Base-by-base conservation (phyloP, 2,329 filamentous ascomycete genomes). In the Hypoxylon sp. region DNA sequence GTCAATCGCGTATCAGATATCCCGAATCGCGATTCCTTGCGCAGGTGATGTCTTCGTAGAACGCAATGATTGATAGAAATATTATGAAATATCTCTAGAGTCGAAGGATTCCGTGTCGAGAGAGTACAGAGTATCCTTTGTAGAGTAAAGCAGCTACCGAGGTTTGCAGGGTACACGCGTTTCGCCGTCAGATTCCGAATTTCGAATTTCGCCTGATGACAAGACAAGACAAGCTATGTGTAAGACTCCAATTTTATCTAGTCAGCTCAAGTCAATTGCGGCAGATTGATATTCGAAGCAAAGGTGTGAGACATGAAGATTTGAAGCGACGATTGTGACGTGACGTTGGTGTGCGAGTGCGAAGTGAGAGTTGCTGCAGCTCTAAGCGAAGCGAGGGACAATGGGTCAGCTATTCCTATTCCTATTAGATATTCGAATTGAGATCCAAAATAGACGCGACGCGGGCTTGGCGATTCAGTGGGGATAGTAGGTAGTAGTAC, bases 161-260 rank as follows among this genome's bases (percentile, higher is more conserved):
- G n/a, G n/a, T 51, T 54, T 48, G 46, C 47, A 48, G 55, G 51
- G 19, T 40, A 23, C 46, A 58, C 55, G 55, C 55, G 55, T 55
- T 55, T 12, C 27, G 51, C 51, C 32, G 46, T 35, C 46, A 48
- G 45, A 36, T 12, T 23, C 30, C 21, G 9, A 6, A 25, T 9
- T 6, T 29, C 35, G 21, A 16, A 47, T 45, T n/a, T 55, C 47
- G 25, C 35, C 26, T 31, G 25, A 35, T 46, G 15, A 47, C 27
- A 21, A 34, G 30, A 45, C 9, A 25, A 30, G 21, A 44, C 36
- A 34, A 32, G 4, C 13, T 20, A 37, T 5, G 21, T 25, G n/a
- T 36, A 15, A 36, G n/a, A 36, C 19, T 51, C 21, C 32, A 27
- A 31, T 45, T 30, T 17, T 12, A 3, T 27, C 19, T 27, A 19